phyloP scores from a whole-genome alignment of 495 filamentous ascomycete species.

The Podospora didyma region DNA sequence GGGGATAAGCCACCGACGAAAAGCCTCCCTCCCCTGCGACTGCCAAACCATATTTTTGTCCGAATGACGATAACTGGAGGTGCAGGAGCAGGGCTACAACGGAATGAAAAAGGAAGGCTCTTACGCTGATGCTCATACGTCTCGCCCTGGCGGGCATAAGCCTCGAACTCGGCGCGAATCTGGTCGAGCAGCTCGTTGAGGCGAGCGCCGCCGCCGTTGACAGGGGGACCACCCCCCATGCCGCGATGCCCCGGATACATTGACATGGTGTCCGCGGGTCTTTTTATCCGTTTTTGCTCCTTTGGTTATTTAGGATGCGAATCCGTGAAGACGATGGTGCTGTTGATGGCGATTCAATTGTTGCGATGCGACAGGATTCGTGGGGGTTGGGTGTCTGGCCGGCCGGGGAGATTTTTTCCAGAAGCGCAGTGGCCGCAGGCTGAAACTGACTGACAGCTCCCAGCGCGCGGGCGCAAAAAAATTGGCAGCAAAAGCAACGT shows the following conservation, averaged over 20 bases:
- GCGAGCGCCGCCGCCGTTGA: slow-evolving; percentile 53
- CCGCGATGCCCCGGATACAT: slow-evolving; percentile 93
- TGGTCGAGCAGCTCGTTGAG: slow-evolving; percentile 88
- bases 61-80: too few relatives aligned
- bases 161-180: slow-evolving; percentile 86
- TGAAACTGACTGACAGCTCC: background rate
- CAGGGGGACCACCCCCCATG: slow-evolving; percentile 57
- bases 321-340: background rate
- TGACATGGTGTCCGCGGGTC: slow-evolving; percentile 40
- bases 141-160: slow-evolving; percentile 66
- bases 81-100: too few relatives aligned
- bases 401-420: too few relatives aligned
- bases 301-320: background rate
- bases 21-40: too few relatives aligned
- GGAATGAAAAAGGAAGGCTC: slow-evolving; percentile 30
- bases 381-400: too few relatives aligned
- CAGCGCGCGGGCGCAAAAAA: background rate
- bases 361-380: too few relatives aligned
- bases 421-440: background rate
- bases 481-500: background rate
- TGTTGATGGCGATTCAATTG: background rate
- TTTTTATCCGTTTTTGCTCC: background rate
- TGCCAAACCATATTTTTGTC: too few relatives aligned
- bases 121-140: slow-evolving; percentile 88
- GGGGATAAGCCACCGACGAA: too few relatives aligned